These are phyloP conservation scores for Boletus coccyginus DNA, from an alignment of 768 basidiomycete species.

Conservation along the genomic window DNA sequence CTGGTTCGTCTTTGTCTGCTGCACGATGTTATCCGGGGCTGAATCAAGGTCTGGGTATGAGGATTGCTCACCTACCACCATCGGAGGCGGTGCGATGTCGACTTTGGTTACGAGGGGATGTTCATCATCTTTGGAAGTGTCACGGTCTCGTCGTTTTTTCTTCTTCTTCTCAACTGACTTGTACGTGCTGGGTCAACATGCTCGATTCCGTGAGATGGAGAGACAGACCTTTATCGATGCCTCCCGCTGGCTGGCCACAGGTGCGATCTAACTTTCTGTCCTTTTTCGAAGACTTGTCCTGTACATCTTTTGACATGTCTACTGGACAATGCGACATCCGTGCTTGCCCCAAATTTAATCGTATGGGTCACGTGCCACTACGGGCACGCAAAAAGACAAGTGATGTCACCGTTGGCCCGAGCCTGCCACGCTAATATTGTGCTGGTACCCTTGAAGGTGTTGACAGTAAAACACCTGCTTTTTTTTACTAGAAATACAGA, in stretches of 20 bases:
- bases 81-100: not conserved
- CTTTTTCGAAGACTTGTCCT: not conserved
- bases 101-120: not conserved
- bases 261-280: not conserved
- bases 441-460: too few species aligned
- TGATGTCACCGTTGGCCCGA: not conserved
- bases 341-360: not conserved
- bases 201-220: not conserved
- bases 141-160: constrained; percentile 30
- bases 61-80: not conserved
- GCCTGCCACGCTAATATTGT: too few species aligned
- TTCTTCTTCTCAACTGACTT: constrained; percentile 32
- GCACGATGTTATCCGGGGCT: not conserved
- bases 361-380: constrained; percentile 1
- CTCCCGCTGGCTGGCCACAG: not conserved
- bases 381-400: not conserved
- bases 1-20: constrained; percentile 4
- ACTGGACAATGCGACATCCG: not conserved
- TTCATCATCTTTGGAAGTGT: constrained; percentile 1
- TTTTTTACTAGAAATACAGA: too few species aligned
- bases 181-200: constrained; percentile 7
- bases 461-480: too few species aligned
- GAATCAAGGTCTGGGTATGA: not conserved
- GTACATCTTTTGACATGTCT: constrained; percentile 4
- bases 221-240: constrained; percentile 21